Evolutionary conservation across 75 land plant genomes (phyloP), one percentile per base, ranked within the genome.

Genomic region (Pinus albicaulis): DNA sequence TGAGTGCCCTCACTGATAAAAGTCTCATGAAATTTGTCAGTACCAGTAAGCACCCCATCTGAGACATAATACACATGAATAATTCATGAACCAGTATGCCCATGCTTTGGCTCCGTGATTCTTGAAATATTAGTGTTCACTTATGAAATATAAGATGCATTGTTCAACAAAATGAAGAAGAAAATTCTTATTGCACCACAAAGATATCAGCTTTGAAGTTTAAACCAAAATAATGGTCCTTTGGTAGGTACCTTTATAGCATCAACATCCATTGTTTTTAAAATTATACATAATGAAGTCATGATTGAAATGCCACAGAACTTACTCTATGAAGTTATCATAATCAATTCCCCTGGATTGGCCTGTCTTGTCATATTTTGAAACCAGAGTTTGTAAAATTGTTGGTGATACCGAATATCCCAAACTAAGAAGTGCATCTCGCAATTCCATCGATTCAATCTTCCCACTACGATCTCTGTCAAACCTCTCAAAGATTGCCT

Each of bases 261-360:
- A 28, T 65, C 1, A 8, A 38, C 36, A 38, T 38, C 10, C 53
- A 10, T 48, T 38, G 55, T 75, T 52, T 41, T 14, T 23, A n/a
- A 19, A 48, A 48, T 48, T 48, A 10, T 48, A 48, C 12, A 48
- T 48, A 10, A 48, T 41, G 77, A 38, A 74, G 77, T 12, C 78
- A 1, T 55, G 53, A 52, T 74, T 69, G 55, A 56, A 73, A 66
- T 68, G 55, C 48, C 57, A 56, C 24, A 73, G 73, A 62, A 77
- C 98, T 56, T 93, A 95, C 98, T 95, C 99, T 15, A 97, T 83
- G 82, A 97, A 97, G 78, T 91, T 90, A 65, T 92, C 98, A 80
- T 90, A 94, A 73, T 91, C 92, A 55, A 97, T 87, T 59, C 87
- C 95, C 66, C 72, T 89, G 73, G 28, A 86, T 57, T 80, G 81